phyloP scores from a whole-genome alignment of 2,329 filamentous ascomycete species.

The Lomentospora prolificans region DNA sequence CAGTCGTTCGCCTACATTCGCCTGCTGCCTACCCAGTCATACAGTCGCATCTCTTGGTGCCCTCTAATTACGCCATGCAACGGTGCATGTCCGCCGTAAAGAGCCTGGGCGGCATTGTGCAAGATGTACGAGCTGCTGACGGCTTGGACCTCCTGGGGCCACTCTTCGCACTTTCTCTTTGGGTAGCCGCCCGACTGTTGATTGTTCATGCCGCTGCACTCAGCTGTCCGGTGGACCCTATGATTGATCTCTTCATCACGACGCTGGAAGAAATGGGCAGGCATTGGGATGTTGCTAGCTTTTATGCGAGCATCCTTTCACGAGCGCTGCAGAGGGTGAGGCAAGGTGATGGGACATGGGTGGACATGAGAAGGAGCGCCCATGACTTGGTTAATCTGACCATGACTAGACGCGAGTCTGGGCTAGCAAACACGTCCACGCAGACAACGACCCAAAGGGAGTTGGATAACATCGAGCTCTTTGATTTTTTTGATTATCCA shows the following conservation, averaged over 20 bases:
- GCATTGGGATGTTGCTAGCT: conserved; percentile 33
- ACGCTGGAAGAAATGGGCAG: conserved; percentile 30
- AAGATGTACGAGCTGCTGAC: conserved; percentile 32
- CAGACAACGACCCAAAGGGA: conserved; percentile 28
- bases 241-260: conserved; percentile 33
- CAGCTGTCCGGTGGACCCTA: conserved; percentile 25
- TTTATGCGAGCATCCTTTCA: conserved; percentile 30
- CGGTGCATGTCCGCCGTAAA: conserved; percentile 33
- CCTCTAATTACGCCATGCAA: conserved; percentile 35
- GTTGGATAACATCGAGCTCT: conserved; percentile 33
- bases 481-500: conserved; percentile 36
- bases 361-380: conserved; percentile 31
- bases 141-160: conserved; percentile 31
- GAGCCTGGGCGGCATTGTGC: conserved; percentile 31
- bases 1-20: conserved; percentile 33
- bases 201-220: conserved; percentile 30
- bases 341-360: conserved; percentile 25
- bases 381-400: conserved; percentile 29
- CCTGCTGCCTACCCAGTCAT: conserved; percentile 31
- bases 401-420: conserved; percentile 23
- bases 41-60: conserved; percentile 29
- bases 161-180: conserved; percentile 33
- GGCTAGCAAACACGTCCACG: conserved; percentile 27
- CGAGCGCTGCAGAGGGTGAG: conserved; percentile 26
- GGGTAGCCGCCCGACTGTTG: conserved; percentile 30